phyloP scores from a whole-genome alignment of 305 asterid species.

The Fraxinus dipetala region DNA sequence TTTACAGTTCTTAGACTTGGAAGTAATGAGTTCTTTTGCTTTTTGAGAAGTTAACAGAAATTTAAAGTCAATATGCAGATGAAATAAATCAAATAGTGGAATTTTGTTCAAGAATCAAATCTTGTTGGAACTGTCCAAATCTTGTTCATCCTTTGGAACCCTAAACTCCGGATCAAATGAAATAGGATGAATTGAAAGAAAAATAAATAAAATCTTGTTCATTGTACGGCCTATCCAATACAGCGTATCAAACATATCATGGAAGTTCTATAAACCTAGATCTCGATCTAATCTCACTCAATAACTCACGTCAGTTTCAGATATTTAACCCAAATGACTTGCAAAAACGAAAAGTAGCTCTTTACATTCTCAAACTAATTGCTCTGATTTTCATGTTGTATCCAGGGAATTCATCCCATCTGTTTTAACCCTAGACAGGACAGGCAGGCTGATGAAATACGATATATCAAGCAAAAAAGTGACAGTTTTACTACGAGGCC shows the following conservation, averaged over 20 bases:
- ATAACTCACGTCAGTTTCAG: neutral
- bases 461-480: constrained; percentile 42
- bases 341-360: neutral
- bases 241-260: neutral
- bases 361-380: neutral
- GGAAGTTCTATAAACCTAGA: neutral
- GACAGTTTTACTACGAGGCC: constrained; percentile 47
- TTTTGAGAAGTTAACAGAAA: neutral
- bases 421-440: constrained; percentile 44
- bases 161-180: neutral
- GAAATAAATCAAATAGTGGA: no score
- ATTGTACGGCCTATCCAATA: neutral
- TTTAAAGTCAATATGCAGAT: neutral
- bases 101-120: no score
- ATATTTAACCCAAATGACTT: neutral
- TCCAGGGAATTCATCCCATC: constrained; percentile 53
- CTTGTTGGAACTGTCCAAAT: no score
- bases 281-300: neutral
- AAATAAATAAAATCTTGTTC: neutral
- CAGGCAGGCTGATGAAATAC: constrained; percentile 65
- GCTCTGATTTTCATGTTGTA: constrained; percentile 7
- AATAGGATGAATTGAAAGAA: neutral
- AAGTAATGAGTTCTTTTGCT: neutral
- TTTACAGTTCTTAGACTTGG: neutral
- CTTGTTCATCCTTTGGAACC: neutral